phyloP scores from a whole-genome alignment of 108 stramenopile species.

The Nitzschia sp. region DNA sequence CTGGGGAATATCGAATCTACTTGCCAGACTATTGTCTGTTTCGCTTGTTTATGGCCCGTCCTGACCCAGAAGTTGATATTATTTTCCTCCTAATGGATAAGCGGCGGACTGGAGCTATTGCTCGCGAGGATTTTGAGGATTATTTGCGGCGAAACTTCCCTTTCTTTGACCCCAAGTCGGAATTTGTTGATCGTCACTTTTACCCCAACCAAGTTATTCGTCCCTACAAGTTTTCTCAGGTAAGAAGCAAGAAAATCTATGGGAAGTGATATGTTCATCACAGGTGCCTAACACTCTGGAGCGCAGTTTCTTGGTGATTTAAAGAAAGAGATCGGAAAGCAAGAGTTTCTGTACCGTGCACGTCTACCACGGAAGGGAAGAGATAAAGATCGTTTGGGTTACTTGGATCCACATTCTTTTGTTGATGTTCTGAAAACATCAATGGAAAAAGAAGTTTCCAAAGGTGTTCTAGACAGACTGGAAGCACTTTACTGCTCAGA shows the following conservation, averaged over 20 bases:
- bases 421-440: constrained; percentile 40
- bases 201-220: constrained; percentile 36
- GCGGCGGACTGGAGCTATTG: constrained; percentile 26
- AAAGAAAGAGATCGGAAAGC: constrained; percentile 50
- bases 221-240: constrained; percentile 37
- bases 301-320: constrained; percentile 49
- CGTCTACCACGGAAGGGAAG: constrained; percentile 6
- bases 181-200: constrained; percentile 54
- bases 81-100: constrained; percentile 50
- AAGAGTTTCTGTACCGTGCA: constrained; percentile 43
- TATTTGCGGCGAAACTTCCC: constrained; percentile 18
- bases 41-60: constrained; percentile 51
- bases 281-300: neutral
- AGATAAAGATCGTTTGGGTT: constrained; percentile 19
- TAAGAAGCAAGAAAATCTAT: neutral
- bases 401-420: constrained; percentile 37
- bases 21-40: constrained; percentile 55
- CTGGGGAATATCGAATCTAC: constrained; percentile 19
- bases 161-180: constrained; percentile 40
- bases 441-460: constrained; percentile 46
- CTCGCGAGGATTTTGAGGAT: constrained; percentile 26
- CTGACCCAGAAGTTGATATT: constrained; percentile 61
- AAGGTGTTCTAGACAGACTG: constrained; percentile 36
- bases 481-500: constrained; percentile 24
- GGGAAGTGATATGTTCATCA: neutral